phyloP scores from a whole-genome alignment of 192 early-diverging fungal genomes.

The Coemansia sp. region DNA sequence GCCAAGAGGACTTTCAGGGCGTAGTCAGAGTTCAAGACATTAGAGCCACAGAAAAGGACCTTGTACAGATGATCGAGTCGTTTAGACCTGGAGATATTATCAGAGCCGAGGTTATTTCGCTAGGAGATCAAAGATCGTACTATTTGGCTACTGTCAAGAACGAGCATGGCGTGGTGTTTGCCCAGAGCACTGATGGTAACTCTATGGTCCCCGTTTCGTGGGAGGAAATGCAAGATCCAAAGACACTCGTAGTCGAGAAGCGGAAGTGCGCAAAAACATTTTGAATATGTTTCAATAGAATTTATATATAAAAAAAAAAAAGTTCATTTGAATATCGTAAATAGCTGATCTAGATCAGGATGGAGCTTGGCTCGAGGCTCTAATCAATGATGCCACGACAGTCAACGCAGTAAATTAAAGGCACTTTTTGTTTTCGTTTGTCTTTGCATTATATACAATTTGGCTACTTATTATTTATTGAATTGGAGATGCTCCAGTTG shows the following conservation, averaged over 20 bases:
- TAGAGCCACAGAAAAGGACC: constrained; percentile 91
- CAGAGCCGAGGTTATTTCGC: constrained; percentile 79
- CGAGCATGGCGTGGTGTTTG: constrained; percentile 93
- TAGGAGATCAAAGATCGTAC: constrained; percentile 91
- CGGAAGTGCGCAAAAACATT: constrained; percentile 95
- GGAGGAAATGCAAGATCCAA: constrained; percentile 98
- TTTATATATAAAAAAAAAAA: neutral
- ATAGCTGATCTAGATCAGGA: neutral
- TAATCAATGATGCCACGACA: neutral
- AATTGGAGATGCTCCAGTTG: constrained; percentile 4
- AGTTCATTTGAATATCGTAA: neutral
- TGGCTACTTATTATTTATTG: neutral
- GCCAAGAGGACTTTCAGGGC: constrained; percentile 87
- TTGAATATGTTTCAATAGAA: neutral
- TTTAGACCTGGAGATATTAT: constrained; percentile 96
- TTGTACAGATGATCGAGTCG: constrained; percentile 85
- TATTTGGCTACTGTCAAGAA: constrained; percentile 91
- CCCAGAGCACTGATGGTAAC: constrained; percentile 77
- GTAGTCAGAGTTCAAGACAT: constrained; percentile 93
- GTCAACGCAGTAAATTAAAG: neutral
- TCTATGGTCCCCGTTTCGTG: constrained; percentile 95
- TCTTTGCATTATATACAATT: neutral
- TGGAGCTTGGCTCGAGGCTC: neutral
- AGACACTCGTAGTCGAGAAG: constrained; percentile 79
- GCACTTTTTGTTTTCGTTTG: neutral